Conservation (phyloP, 768 basidiomycete genomes). For the Podaxis carcinomalis region DNA sequence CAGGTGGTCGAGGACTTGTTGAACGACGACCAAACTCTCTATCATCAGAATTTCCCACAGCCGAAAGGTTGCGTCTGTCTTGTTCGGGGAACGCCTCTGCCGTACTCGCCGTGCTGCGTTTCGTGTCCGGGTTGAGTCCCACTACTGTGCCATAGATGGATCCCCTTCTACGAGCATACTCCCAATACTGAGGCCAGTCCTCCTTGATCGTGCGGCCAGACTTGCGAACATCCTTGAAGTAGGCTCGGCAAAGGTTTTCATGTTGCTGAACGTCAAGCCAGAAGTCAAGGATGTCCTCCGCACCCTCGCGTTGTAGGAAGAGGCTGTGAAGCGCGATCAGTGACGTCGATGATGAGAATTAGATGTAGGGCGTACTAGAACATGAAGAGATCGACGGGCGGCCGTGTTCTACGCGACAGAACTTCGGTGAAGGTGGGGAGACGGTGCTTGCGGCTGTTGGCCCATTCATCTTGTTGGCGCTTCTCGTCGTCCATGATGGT, state of each 20-base stretch:
- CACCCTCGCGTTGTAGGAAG: conserved; percentile 92
- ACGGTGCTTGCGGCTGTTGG: conserved; percentile 63
- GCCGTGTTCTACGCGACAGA: conserved; percentile 81
- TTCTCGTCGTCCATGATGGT: conserved; percentile 45
- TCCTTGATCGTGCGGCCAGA: conserved; percentile 90
- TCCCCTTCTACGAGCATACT: conserved; percentile 86
- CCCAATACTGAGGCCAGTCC: conserved; percentile 99
- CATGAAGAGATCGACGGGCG: conserved; percentile 98
- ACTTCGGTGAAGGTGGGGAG: conserved; percentile 91
- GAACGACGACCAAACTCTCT: conserved; percentile 50
- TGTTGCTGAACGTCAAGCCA: conserved; percentile 99
- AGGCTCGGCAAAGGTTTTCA: conserved; percentile 96
- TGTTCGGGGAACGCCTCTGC: conserved; percentile 64
- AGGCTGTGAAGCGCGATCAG: conserved; percentile 45
- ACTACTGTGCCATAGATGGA: conserved; percentile 92
- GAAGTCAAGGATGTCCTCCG: conserved; percentile 96
- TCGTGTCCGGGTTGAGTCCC: conserved; percentile 64
- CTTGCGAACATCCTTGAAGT: conserved; percentile 98
- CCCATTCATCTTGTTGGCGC: conserved; percentile 70
- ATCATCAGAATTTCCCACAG: conserved; percentile 32
- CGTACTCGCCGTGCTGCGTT: conserved; percentile 83
- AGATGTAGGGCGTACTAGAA: conserved; percentile 74
- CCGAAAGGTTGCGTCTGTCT: conserved; percentile 63
- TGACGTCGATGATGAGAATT: background rate
- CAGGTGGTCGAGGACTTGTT: conserved; percentile 51